Evolutionary conservation across 2,329 filamentous ascomycete species (phyloP).

Genomic region (Chaetomium globosum): DNA sequence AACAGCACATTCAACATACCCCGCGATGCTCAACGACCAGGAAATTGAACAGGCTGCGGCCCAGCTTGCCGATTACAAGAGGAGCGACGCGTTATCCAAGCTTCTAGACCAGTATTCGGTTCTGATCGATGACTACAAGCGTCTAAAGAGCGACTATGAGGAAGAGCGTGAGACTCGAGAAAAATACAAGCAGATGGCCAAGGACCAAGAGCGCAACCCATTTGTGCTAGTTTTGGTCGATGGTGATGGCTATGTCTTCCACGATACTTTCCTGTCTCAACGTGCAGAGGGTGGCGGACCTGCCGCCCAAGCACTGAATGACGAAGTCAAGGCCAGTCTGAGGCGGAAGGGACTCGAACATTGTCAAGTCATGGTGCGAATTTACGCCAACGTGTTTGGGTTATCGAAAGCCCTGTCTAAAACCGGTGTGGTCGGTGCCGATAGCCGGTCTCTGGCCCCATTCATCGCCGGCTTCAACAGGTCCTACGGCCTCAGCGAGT

Average conservation of each 20-base stretch:
- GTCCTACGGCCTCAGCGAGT: conserved; percentile 61
- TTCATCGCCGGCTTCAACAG: conserved; percentile 61
- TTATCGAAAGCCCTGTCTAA: conserved; percentile 55
- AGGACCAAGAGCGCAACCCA: conserved; percentile 54
- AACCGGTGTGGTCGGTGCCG: conserved; percentile 53
- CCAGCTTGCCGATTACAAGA: conserved; percentile 28
- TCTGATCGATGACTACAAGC: conserved; percentile 57
- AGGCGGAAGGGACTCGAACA: conserved; percentile 52
- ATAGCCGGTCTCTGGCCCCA: conserved; percentile 58
- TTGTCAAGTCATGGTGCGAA: conserved; percentile 57
- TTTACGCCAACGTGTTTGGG: conserved; percentile 59
- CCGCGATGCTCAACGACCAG: conserved; percentile 31
- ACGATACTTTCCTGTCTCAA: conserved; percentile 51
- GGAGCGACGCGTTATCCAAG: conserved; percentile 15
- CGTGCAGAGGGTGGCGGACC: conserved; percentile 57
- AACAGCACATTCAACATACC: not conserved
- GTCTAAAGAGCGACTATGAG: conserved; percentile 60
- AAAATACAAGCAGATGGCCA: conserved; percentile 57
- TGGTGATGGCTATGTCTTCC: conserved; percentile 63
- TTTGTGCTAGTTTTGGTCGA: conserved; percentile 65
- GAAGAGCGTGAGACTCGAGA: conserved; percentile 57
- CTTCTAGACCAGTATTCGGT: conserved; percentile 39
- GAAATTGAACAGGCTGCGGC: conserved; percentile 30
- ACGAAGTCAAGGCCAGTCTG: conserved; percentile 53
- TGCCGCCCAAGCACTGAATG: conserved; percentile 57